Evolutionary conservation across 2,329 filamentous ascomycete genomes (phyloP).

Genomic region (Penicillium sp.): DNA sequence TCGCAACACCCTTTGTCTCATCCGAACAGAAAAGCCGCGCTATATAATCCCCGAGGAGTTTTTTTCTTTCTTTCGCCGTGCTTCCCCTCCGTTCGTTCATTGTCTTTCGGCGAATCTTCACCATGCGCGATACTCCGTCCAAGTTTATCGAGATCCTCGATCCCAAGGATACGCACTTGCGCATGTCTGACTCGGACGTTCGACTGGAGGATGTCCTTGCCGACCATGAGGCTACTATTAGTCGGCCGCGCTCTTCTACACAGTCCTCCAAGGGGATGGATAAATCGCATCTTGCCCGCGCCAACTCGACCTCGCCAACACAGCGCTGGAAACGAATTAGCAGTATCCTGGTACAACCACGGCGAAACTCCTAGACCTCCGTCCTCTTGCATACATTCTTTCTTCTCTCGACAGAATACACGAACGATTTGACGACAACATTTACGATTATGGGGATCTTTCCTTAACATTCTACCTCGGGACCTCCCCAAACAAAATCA

Average conservation of each 20-base stretch:
- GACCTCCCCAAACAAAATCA: too few species aligned
- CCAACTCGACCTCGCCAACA: constrained; percentile 22
- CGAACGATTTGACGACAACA: constrained; percentile 1
- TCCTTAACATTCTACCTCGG: too few species aligned
- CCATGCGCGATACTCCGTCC: constrained; percentile 34
- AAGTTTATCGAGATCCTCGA: constrained; percentile 44
- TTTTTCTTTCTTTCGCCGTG: too few species aligned
- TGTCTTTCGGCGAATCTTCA: background rate
- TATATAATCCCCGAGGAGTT: background rate
- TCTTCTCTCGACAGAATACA: background rate
- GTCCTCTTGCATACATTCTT: background rate
- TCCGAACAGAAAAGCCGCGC: background rate
- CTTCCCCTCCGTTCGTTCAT: too few species aligned
- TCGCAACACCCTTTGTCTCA: constrained; percentile 18
- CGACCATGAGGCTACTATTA: constrained; percentile 34
- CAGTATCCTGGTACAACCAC: constrained; percentile 28
- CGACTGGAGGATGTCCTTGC: constrained; percentile 42
- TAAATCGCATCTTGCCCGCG: constrained; percentile 22
- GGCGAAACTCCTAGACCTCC: constrained; percentile 19
- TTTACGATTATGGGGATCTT: constrained; percentile 9
- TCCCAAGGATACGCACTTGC: constrained; percentile 29
- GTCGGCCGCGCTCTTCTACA: constrained; percentile 33
- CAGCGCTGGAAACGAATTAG: constrained; percentile 33
- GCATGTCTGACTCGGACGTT: constrained; percentile 38
- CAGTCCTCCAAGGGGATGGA: constrained; percentile 32